Percentiles rank a stretch among this genome's conserved stretches.
phyloP scores from a whole-genome alignment of 345 rosid species.

The Rhizophora apiculata region DNA sequence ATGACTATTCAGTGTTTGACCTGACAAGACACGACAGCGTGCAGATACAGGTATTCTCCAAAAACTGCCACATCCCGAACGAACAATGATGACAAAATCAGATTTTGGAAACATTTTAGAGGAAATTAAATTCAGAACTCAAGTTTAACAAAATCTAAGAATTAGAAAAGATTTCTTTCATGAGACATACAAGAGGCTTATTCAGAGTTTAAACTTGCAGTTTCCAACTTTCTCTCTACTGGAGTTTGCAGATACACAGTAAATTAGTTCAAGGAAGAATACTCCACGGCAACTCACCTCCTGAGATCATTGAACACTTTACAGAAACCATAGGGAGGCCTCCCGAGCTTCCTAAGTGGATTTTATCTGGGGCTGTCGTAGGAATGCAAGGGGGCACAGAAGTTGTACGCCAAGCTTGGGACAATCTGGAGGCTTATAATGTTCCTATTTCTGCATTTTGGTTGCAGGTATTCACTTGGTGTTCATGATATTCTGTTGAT shows the following conservation, averaged over 20 bases:
- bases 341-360: conserved; percentile 75
- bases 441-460: conserved; percentile 72
- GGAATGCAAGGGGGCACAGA: conserved; percentile 85
- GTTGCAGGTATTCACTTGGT: conserved; percentile 54
- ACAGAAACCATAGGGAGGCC: conserved; percentile 64
- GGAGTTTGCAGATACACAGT: conserved; percentile 58
- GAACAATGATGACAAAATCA: neutral
- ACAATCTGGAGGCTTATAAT: conserved; percentile 37
- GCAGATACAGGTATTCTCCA: conserved; percentile 56
- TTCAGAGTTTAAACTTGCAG: conserved; percentile 29
- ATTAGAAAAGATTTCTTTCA: neutral
- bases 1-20: conserved; percentile 63
- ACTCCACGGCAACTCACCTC: conserved; percentile 54
- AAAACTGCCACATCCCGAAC: neutral
- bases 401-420: conserved; percentile 48
- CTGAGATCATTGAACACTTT: conserved; percentile 53
- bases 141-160: neutral
- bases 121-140: neutral
- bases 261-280: conserved; percentile 55
- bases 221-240: conserved; percentile 31
- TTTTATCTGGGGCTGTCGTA: conserved; percentile 68
- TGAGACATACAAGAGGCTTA: conserved; percentile 1
- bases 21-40: conserved; percentile 54
- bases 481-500: neutral
- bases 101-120: neutral